phyloP scores from a whole-genome alignment of 192 early-diverging fungal genomes.

The Coemansia sp. region DNA sequence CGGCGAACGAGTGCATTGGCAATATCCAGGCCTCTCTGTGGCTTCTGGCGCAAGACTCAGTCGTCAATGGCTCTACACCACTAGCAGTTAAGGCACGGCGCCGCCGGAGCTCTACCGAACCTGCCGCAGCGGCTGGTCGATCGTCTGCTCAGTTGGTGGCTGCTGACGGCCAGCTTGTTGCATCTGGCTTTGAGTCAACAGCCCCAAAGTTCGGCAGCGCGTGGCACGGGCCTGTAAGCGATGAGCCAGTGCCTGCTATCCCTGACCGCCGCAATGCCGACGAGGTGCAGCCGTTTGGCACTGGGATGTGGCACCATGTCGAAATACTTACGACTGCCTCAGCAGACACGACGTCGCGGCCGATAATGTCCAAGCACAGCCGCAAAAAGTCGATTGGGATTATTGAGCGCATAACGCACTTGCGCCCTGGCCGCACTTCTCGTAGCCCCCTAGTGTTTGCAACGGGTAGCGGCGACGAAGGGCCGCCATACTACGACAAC shows the following conservation, averaged over 20 bases:
- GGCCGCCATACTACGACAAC: constrained; percentile 1
- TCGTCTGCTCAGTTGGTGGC: constrained; percentile 25
- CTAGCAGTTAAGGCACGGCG: constrained; percentile 27
- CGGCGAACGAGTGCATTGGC: constrained; percentile 22
- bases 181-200: constrained; percentile 26
- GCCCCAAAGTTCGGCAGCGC: background rate
- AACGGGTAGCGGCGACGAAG: background rate
- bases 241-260: constrained; percentile 7
- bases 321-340: background rate
- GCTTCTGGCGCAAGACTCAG: constrained; percentile 30
- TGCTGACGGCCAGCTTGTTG: constrained; percentile 14
- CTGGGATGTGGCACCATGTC: constrained; percentile 11
- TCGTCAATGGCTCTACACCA: constrained; percentile 12
- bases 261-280: constrained; percentile 11
- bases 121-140: constrained; percentile 18
- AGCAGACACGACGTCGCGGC: background rate
- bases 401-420: constrained; percentile 31
- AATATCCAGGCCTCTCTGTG: constrained; percentile 33
- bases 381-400: constrained; percentile 47
- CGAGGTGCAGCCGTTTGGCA: constrained; percentile 3
- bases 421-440: constrained; percentile 16
- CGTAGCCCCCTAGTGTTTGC: background rate
- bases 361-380: constrained; percentile 18
- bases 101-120: constrained; percentile 20
- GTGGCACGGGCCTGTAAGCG: background rate